These are phyloP conservation scores for Mitragyna speciosa DNA, from an alignment of 257 asterid species.

Conservation along the genomic window DNA sequence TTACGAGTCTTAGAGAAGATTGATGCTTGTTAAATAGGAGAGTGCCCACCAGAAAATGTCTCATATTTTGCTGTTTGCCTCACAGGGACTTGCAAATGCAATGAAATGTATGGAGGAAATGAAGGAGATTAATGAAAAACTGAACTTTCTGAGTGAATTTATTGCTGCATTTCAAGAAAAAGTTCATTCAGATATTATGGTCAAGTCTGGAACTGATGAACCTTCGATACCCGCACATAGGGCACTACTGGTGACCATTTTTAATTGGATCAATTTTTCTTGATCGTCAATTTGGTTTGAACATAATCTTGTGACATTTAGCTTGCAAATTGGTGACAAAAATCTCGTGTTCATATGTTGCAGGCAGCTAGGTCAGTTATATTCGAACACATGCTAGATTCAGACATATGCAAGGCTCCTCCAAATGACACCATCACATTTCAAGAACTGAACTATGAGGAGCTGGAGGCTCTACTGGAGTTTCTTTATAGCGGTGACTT, in stretches of 20 bases:
- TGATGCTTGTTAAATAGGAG: no score
- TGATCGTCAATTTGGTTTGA: no score
- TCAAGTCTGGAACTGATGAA: slow-evolving; percentile 68
- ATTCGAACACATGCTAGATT: slow-evolving; percentile 65
- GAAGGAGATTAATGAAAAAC: slow-evolving; percentile 64
- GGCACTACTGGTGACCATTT: slow-evolving; percentile 59
- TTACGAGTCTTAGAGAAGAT: neutral
- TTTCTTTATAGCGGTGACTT: slow-evolving; percentile 68
- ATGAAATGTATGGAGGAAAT: slow-evolving; percentile 84
- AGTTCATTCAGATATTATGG: slow-evolving; percentile 69
- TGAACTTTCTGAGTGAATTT: slow-evolving; percentile 60
- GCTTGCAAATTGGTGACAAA: neutral
- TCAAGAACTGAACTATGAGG: slow-evolving; percentile 60
- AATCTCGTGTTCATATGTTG: neutral
- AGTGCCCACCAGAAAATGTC: neutral
- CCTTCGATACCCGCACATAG: slow-evolving; percentile 74
- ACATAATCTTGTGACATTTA: neutral
- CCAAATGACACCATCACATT: slow-evolving; percentile 58
- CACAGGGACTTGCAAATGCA: slow-evolving; percentile 75
- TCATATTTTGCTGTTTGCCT: neutral
- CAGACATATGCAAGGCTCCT: slow-evolving; percentile 81
- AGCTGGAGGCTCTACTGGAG: slow-evolving; percentile 60
- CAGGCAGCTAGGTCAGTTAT: slow-evolving; percentile 80
- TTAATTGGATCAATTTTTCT: neutral
- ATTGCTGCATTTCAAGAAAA: slow-evolving; percentile 57